Percentiles rank a stretch among this genome's conserved stretches.
Conservation (phyloP, 352 stramenopile genomes). For the Pythium brachiatum region DNA sequence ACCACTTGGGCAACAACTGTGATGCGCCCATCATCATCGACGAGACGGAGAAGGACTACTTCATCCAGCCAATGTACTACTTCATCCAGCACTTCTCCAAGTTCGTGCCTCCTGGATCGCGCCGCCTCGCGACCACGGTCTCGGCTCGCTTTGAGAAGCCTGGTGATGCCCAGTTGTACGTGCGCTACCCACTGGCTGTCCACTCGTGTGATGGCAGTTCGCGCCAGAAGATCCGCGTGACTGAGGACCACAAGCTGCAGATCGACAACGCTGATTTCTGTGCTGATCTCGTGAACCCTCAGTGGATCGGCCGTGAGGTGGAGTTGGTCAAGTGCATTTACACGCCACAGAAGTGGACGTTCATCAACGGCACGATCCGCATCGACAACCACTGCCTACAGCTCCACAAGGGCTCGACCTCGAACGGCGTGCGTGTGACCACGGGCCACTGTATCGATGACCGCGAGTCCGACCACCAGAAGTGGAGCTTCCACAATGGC, state of each 20-base stretch:
- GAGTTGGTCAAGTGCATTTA: constrained; percentile 67
- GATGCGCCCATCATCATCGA: constrained; percentile 80
- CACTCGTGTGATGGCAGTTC: constrained; percentile 64
- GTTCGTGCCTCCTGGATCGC: constrained; percentile 76
- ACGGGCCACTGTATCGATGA: constrained; percentile 46
- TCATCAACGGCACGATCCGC: constrained; percentile 49
- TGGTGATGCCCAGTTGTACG: constrained; percentile 59
- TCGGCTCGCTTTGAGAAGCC: constrained; percentile 44
- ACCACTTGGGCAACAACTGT: constrained; percentile 82
- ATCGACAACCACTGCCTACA: constrained; percentile 66
- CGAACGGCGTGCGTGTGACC: constrained; percentile 50
- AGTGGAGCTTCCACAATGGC: constrained; percentile 63
- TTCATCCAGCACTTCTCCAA: constrained; percentile 90
- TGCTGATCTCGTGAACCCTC: constrained; percentile 45
- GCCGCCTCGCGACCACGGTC: constrained; percentile 59
- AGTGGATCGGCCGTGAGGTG: constrained; percentile 58
- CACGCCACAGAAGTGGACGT: constrained; percentile 67
- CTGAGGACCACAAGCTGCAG: constrained; percentile 68
- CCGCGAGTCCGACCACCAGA: constrained; percentile 37
- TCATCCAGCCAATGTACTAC: constrained; percentile 89
- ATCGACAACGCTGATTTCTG: constrained; percentile 60
- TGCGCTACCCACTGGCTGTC: constrained; percentile 58
- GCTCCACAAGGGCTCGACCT: constrained; percentile 61
- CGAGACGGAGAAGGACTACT: constrained; percentile 60
- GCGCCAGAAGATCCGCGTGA: constrained; percentile 55